phyloP scores from a whole-genome alignment of 2,329 filamentous ascomycete species.

The Leptographium galeiforme region DNA sequence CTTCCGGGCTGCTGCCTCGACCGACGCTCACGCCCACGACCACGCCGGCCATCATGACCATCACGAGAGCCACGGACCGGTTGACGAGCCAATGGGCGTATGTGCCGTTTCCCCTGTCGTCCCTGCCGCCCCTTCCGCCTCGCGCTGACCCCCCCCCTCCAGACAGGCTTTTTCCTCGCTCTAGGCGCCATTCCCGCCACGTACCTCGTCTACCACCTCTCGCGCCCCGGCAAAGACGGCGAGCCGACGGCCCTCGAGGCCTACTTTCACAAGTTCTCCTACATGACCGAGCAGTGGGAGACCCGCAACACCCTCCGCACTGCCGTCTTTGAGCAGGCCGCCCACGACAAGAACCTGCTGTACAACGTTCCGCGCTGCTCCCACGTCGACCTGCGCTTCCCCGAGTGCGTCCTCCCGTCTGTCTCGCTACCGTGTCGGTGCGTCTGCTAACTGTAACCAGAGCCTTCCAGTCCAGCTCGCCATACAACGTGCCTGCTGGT shows the following conservation, averaged over 20 bases:
- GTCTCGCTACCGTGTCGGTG: not conserved
- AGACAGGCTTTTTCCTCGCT: slow-evolving; percentile 36
- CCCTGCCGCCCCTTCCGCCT: not conserved
- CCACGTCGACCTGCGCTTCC: slow-evolving; percentile 39
- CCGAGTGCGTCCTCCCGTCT: slow-evolving; percentile 38
- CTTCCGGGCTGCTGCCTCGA: slow-evolving; percentile 38
- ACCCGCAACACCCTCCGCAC: slow-evolving; percentile 39
- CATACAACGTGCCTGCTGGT: slow-evolving; percentile 41
- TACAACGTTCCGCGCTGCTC: slow-evolving; percentile 29
- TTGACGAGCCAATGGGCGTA: slow-evolving; percentile 44
- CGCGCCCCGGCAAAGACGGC: slow-evolving; percentile 34
- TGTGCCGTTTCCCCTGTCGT: slow-evolving; percentile 14
- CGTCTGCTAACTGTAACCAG: slow-evolving; percentile 17
- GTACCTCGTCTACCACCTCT: slow-evolving; percentile 33
- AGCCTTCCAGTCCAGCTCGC: slow-evolving; percentile 34
- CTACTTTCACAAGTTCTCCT: slow-evolving; percentile 32
- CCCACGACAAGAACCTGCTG: slow-evolving; percentile 43
- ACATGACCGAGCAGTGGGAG: slow-evolving; percentile 36
- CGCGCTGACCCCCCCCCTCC: slow-evolving; percentile 4
- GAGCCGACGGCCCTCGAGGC: slow-evolving; percentile 31
- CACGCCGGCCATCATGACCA: slow-evolving; percentile 6
- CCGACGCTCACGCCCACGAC: slow-evolving; percentile 10
- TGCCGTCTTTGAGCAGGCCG: slow-evolving; percentile 39
- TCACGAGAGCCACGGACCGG: slow-evolving; percentile 27
- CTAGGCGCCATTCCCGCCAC: slow-evolving; percentile 30